These are phyloP conservation scores for Sugiyamaella marilandica DNA, from an alignment of 805 yeast species.

Conservation along the genomic window DNA sequence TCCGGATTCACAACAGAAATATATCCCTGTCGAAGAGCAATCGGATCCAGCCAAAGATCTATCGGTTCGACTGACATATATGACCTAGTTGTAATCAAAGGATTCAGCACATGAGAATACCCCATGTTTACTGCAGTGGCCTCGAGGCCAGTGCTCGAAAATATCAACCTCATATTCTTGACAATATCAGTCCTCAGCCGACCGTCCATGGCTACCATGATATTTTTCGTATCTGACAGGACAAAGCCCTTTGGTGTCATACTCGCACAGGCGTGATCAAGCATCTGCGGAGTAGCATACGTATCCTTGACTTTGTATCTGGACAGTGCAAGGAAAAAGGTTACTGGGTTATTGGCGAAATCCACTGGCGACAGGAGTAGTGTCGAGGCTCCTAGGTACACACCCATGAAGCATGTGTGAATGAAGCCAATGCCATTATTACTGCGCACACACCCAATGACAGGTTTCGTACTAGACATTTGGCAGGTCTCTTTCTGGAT, in stretches of 20 bases:
- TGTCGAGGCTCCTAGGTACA: conserved; percentile 82
- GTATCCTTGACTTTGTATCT: conserved; percentile 80
- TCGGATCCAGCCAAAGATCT: conserved; percentile 79
- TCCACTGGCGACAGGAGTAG: conserved; percentile 73
- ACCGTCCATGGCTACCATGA: conserved; percentile 75
- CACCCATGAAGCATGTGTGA: conserved; percentile 78
- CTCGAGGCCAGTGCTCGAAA: conserved; percentile 60
- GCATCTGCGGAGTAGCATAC: conserved; percentile 77
- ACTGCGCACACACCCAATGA: conserved; percentile 84
- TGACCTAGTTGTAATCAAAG: conserved; percentile 78
- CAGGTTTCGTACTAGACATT: conserved; percentile 61
- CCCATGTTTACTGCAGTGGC: conserved; percentile 69
- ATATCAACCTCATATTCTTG: conserved; percentile 53
- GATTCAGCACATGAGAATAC: conserved; percentile 74
- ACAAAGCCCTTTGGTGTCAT: conserved; percentile 58
- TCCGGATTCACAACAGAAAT: conserved; percentile 73
- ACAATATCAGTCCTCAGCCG: conserved; percentile 62
- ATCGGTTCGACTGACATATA: conserved; percentile 86
- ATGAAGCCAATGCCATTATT: conserved; percentile 83
- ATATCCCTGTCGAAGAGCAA: conserved; percentile 85
- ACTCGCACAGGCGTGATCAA: conserved; percentile 62
- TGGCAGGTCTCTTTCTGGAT: conserved; percentile 90
- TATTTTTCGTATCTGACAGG: conserved; percentile 62
- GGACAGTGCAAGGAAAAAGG: conserved; percentile 65
- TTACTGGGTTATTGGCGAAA: conserved; percentile 66